phyloP scores from a whole-genome alignment of 108 stramenopile species.

The Seminavis robusta region DNA sequence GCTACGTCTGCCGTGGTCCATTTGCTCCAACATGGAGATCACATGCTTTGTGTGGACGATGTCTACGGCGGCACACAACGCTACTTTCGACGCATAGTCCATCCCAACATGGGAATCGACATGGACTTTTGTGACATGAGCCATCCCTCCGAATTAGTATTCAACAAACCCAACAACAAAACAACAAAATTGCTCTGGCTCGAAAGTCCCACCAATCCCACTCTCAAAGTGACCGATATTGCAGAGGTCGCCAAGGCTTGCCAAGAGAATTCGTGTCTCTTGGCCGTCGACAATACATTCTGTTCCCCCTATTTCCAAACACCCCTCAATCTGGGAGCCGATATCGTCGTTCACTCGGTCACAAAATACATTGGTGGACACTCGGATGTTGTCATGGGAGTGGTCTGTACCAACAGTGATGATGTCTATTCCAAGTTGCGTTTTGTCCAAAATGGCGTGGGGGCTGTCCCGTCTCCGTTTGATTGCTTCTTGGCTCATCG shows the following conservation, averaged over 20 bases:
- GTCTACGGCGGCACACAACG: constrained; percentile 91
- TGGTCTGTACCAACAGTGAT: constrained; percentile 59
- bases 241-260: constrained; percentile 45
- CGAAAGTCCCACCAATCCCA: constrained; percentile 93
- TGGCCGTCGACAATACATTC: constrained; percentile 95
- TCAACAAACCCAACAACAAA: constrained; percentile 26
- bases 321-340: constrained; percentile 83
- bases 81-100: constrained; percentile 61
- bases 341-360: constrained; percentile 77
- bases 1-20: constrained; percentile 79
- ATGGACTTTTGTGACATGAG: constrained; percentile 44
- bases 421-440: constrained; percentile 59
- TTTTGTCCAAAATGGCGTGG: constrained; percentile 87
- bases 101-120: constrained; percentile 47
- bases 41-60: constrained; percentile 82
- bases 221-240: constrained; percentile 79
- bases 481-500: constrained; percentile 83
- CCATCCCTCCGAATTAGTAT: constrained; percentile 6
- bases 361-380: constrained; percentile 94
- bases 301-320: constrained; percentile 89
- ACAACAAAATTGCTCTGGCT: constrained; percentile 76
- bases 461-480: constrained; percentile 63
- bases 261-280: constrained; percentile 18
- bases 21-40: constrained; percentile 64
- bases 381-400: constrained; percentile 84